These are phyloP conservation scores for Sugiyamaella mastotermitis DNA, from an alignment of 805 yeast species.

Conservation along the genomic window DNA sequence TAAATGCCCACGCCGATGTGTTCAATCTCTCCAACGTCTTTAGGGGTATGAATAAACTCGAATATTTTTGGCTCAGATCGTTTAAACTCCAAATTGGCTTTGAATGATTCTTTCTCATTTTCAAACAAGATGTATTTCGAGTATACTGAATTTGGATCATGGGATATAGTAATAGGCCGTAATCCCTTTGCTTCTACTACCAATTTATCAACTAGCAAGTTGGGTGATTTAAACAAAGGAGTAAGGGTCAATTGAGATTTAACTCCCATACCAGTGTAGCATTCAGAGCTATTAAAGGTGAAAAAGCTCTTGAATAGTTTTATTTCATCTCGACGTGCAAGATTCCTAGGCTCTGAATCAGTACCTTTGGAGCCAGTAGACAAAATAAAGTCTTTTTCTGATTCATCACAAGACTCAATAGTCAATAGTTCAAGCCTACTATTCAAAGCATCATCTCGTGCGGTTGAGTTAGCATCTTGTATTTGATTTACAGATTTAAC, in stretches of 20 bases:
- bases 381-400: background rate
- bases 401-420: no score
- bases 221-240: constrained; percentile 7
- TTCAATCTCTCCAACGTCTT: constrained; percentile 23
- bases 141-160: constrained; percentile 9
- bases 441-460: no score
- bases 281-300: constrained; percentile 15
- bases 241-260: constrained; percentile 17
- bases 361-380: background rate
- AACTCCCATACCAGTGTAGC: constrained; percentile 16
- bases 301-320: constrained; percentile 15
- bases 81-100: constrained; percentile 20
- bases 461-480: background rate
- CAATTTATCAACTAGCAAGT: constrained; percentile 5
- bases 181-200: constrained; percentile 10
- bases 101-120: background rate
- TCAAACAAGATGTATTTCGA: constrained; percentile 3
- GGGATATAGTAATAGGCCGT: constrained; percentile 7
- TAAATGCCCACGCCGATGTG: constrained; percentile 8
- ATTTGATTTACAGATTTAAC: constrained; percentile 17
- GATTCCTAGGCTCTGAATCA: no score
- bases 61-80: constrained; percentile 21
- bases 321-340: constrained; percentile 1
- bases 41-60: constrained; percentile 22
- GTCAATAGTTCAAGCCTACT: no score